Conservation (phyloP, 2,329 filamentous ascomycete species). For the Ploettnerulaceae sp. region DNA sequence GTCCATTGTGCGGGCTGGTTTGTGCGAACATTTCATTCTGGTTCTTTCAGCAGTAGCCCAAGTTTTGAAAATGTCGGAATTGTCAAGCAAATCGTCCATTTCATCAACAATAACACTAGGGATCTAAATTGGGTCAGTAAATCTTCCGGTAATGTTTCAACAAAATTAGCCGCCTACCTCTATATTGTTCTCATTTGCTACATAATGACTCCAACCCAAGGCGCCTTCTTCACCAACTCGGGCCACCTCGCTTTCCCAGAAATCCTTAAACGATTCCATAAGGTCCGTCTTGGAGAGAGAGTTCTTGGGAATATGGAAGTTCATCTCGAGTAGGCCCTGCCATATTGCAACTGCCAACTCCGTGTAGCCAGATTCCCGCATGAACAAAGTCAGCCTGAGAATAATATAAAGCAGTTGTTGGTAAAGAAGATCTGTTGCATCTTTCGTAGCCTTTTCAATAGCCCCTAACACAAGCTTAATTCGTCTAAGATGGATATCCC, state of each 20-base stretch:
- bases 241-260: slow-evolving; percentile 82
- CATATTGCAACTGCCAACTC: slow-evolving; percentile 75
- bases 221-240: slow-evolving; percentile 71
- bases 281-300: slow-evolving; percentile 17
- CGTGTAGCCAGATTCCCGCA: slow-evolving; percentile 70
- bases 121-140: slow-evolving; percentile 1
- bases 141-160: slow-evolving; percentile 19
- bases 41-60: slow-evolving; percentile 52
- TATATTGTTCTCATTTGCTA: slow-evolving; percentile 17
- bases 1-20: slow-evolving; percentile 71
- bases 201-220: slow-evolving; percentile 62
- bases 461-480: slow-evolving; percentile 42
- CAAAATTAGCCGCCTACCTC: slow-evolving; percentile 18
- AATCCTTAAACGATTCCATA: slow-evolving; percentile 55
- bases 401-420: slow-evolving; percentile 62
- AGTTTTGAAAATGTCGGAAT: slow-evolving; percentile 35
- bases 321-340: slow-evolving; percentile 76
- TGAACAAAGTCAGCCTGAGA: slow-evolving; percentile 66
- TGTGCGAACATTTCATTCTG: slow-evolving; percentile 42
- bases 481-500: slow-evolving; percentile 54
- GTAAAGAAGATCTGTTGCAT: slow-evolving; percentile 25
- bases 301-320: slow-evolving; percentile 52
- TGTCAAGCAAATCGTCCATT: slow-evolving; percentile 13
- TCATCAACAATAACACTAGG: slow-evolving; percentile 24
- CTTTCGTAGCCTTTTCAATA: slow-evolving; percentile 2